Evolutionary conservation across 768 basidiomycete genomes (phyloP), one percentile per base, ranked within the genome.

Genomic region (Hypsizygus marmoreus): DNA sequence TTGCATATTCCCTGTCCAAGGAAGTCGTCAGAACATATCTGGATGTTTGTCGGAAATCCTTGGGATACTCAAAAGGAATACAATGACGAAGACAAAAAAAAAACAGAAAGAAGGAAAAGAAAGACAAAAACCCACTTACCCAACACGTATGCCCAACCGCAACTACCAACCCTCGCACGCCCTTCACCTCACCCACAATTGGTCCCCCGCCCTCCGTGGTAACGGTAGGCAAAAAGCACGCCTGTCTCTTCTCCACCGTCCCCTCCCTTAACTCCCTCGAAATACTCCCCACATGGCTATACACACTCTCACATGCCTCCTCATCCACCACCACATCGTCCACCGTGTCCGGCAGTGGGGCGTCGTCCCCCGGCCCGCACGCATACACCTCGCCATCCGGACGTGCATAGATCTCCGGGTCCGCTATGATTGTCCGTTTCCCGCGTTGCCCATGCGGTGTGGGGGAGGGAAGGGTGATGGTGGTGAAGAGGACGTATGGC

Each of bases 401-500:
- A 0, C 86, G 81, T 2, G 85, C 80, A 56, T 89, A 88, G 29
- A 88, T 83, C 61, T 89, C 86, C 7, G 86, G 84, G 4, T 73
- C 73, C 9, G 66, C 76, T 14, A 56, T 58, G 20, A 47, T 56
- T 19, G 44, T 57, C 14, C 47, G 57, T 26, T 31, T 49, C 29
- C 37, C 45, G 23, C 14, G 34, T 35, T 31, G 42, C 13, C 14
- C 43, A 13, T 6, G 17, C 13, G 4, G n/a, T 6, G 23, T 19
- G 12, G 36, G 28, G 10, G 40, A 3, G 24, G 60, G 61, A 5
- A 65, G 49, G 16, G 51, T 52, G 54, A 95, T 88, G 60, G 86
- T 84, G 23, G 91, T 91, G 66, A 94, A 95, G 42, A 93, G 73
- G 28, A 87, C 86, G 58, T 91, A 88, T 2, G 90, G 86, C 4